Conservation (phyloP, 2,329 filamentous ascomycete genomes). For the Fusarium fracticaudum region DNA sequence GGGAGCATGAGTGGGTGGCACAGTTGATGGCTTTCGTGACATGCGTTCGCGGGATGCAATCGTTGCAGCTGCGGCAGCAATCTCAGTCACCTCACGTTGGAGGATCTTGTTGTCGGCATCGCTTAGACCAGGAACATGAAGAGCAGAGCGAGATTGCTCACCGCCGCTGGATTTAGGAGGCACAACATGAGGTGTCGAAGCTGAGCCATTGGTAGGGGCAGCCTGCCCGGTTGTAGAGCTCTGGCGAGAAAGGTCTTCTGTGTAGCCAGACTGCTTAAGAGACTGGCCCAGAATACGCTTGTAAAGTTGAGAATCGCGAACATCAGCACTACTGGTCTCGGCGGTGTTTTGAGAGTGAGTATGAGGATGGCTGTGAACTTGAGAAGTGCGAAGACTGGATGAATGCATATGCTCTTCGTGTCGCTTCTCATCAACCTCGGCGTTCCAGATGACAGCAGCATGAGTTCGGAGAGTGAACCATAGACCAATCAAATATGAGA, state of each 20-base stretch:
- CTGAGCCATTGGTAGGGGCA: slow-evolving; percentile 54
- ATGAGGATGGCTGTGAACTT: slow-evolving; percentile 46
- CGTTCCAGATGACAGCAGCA: slow-evolving; percentile 96
- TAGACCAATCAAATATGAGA: slow-evolving; percentile 92
- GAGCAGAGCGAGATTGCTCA: slow-evolving; percentile 52
- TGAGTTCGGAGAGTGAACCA: slow-evolving; percentile 97
- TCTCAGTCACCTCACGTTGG: slow-evolving; percentile 88
- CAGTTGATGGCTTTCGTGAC: slow-evolving; percentile 51
- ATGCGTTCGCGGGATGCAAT: slow-evolving; percentile 80
- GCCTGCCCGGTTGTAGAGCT: slow-evolving; percentile 49
- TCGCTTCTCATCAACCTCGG: slow-evolving; percentile 81
- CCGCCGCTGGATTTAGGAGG: slow-evolving; percentile 69
- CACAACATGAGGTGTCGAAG: slow-evolving; percentile 74
- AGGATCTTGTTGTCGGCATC: slow-evolving; percentile 84
- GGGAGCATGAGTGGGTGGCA: slow-evolving; percentile 33
- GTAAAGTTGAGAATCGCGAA: slow-evolving; percentile 89
- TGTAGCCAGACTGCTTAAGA: slow-evolving; percentile 81
- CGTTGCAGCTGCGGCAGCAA: slow-evolving; percentile 90
- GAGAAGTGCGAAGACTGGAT: slow-evolving; percentile 48
- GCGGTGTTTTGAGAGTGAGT: slow-evolving; percentile 51
- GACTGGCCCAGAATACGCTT: slow-evolving; percentile 94
- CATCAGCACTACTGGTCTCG: slow-evolving; percentile 69
- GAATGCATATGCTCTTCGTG: slow-evolving; percentile 61
- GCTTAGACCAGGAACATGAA: slow-evolving; percentile 75
- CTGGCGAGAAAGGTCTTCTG: slow-evolving; percentile 56